Base-by-base conservation (phyloP, 352 stramenopile genomes). In the Phytophthora sp. region DNA sequence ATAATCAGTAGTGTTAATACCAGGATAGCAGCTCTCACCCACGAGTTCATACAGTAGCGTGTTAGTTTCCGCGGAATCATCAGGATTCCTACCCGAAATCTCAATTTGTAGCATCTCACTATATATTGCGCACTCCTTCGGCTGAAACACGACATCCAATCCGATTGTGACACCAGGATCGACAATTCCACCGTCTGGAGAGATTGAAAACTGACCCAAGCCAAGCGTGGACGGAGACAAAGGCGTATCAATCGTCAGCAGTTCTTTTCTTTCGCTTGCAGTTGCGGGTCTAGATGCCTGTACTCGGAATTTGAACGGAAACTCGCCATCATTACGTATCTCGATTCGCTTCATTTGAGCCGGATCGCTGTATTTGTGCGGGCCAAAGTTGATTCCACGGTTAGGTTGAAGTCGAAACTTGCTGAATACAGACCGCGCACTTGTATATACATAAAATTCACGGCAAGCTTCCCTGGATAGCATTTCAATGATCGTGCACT, bases 11-110 rank as follows among this genome's bases (percentile, higher is more conserved):
- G 78, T 89, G 34, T 87, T 86, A 63, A 98, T 97, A 1, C 84
- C 90, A n/a, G 95, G 95, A n/a, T 92, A 92, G 70, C 94, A 98
- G 38, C 88, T 97, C 66, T 98, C 95, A 8, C 87, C 95, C 11
- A 95, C 69, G 6, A 98, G 52, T 49, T 98, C 94, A 53, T 97
- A 98, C 5, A 79, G 44, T 13, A 91, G 49, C 23, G 74, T 72
- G 4, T 83, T 68, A 6, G 66, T 57, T 48, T 82, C 76, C 7
- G 60, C 48, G 30, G 39, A 58, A 34, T 94, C 74, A 2, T 75
- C 49, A 2, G 59, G 34, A 28, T 96, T 89, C 10, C 82, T 77
- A 8, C 89, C 93, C 7, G 82, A 95, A 24, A 98, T 82, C 7
- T 91, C 69, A 27, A 97, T 68, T 6, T 56, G 62, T 37, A 97